These are phyloP conservation scores for Colletotrichum sublineola DNA, from an alignment of 2,329 filamentous ascomycete genomes.

Conservation along the genomic window DNA sequence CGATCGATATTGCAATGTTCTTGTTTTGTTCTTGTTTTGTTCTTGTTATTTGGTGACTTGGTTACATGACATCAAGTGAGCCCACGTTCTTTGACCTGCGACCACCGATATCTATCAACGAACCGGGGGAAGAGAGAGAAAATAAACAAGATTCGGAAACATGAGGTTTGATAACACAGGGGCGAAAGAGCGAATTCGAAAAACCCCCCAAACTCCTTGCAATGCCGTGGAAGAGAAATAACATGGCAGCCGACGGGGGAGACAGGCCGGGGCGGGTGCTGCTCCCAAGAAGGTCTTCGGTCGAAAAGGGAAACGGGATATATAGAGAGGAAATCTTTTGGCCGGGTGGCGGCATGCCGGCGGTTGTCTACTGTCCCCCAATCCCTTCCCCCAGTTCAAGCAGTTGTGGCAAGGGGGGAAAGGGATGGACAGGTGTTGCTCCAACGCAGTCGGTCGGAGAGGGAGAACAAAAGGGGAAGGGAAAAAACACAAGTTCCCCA, in stretches of 20 bases:
- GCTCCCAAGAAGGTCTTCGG: not conserved
- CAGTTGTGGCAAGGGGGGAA: not conserved
- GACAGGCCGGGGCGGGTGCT: not conserved
- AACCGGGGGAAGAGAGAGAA: not conserved
- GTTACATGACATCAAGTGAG: not conserved
- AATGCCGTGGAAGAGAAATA: conserved; percentile 24
- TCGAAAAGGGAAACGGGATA: not conserved
- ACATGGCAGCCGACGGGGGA: not conserved
- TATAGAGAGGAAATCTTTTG: not conserved
- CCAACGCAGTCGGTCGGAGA: not conserved
- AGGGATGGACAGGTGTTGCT: not conserved
- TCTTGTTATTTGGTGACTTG: no score
- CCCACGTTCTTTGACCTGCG: not conserved
- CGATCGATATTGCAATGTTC: no score
- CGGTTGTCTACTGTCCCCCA: not conserved
- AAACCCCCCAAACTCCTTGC: conserved; percentile 37
- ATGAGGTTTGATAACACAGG: not conserved
- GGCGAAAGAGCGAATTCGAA: not conserved
- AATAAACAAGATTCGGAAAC: not conserved
- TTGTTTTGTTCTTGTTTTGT: no score
- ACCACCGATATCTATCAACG: not conserved
- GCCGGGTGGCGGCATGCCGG: not conserved
- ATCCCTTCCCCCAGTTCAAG: not conserved
- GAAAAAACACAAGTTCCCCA: not conserved
- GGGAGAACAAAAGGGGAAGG: not conserved